Conservation (phyloP, 202 grass and related monocot species). For the Cymbopogon flexuosus region DNA sequence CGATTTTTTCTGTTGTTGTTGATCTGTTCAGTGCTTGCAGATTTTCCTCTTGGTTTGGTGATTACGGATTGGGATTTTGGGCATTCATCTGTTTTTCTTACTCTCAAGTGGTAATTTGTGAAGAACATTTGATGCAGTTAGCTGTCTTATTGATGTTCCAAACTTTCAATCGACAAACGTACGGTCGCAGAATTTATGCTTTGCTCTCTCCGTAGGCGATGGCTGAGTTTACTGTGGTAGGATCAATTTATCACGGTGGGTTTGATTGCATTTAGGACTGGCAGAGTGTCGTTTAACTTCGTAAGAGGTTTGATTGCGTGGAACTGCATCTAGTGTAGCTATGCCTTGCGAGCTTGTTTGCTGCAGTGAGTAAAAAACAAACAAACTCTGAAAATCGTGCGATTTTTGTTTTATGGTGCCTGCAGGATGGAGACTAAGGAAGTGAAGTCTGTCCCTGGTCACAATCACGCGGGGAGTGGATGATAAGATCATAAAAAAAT, state of each 20-base stretch:
- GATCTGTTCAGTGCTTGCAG: constrained; percentile 1
- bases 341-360: background rate
- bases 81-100: background rate
- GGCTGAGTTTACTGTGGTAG: background rate
- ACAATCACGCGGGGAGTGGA: background rate
- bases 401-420: constrained; percentile 11
- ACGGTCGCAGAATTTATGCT: background rate
- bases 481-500: constrained; percentile 8
- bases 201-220: background rate
- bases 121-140: background rate
- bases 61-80: background rate
- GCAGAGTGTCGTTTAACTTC: background rate
- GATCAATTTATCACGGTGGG: background rate
- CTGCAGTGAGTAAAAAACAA: background rate
- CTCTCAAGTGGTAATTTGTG: background rate
- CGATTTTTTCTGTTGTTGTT: constrained; percentile 3
- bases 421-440: constrained; percentile 32
- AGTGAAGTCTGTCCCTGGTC: background rate
- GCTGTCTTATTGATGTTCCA: background rate
- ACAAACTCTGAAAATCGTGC: background rate
- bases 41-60: background rate
- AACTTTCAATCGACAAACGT: background rate
- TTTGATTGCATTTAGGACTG: constrained; percentile 26
- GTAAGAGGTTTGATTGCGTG: constrained; percentile 13
- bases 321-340: background rate